Conservation (phyloP, 441 rosid genomes). For the Biscutella auriculata region DNA sequence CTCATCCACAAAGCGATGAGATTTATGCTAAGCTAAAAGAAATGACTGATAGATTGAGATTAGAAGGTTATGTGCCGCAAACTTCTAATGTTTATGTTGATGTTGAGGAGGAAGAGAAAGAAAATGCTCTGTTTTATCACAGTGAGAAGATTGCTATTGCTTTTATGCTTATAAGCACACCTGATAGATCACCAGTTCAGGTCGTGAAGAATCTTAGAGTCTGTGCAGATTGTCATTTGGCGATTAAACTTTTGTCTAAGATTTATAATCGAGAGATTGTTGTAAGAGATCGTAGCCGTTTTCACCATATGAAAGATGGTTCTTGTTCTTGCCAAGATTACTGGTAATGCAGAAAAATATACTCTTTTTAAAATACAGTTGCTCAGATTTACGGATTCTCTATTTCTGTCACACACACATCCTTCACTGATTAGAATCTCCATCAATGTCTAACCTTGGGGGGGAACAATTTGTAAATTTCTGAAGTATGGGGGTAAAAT, state of each 20-base stretch:
- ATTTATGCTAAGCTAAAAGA: conserved; percentile 44
- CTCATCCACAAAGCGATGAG: conserved; percentile 41
- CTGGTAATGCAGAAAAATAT: conserved; percentile 31
- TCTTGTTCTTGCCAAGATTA: conserved; percentile 64
- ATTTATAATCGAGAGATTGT: conserved; percentile 51
- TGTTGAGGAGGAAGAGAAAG: conserved; percentile 76
- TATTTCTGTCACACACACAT: no score
- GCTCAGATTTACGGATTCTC: background rate
- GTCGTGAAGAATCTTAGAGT: conserved; percentile 65
- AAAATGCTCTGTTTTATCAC: conserved; percentile 48
- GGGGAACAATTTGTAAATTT: background rate
- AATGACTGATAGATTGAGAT: conserved; percentile 41
- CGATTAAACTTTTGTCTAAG: conserved; percentile 55
- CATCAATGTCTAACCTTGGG: background rate
- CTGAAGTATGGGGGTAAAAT: background rate
- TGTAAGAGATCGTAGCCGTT: conserved; percentile 64
- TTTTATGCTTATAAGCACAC: conserved; percentile 52
- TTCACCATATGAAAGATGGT: conserved; percentile 67
- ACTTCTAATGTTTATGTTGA: conserved; percentile 44
- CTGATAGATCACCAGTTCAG: conserved; percentile 35
- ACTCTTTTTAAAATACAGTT: background rate
- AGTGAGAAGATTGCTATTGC: conserved; percentile 80
- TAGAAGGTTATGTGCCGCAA: conserved; percentile 48
- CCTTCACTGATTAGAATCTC: background rate
- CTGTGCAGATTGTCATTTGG: conserved; percentile 70